Base-by-base conservation (phyloP, 2,329 filamentous ascomycete species). In the Achaetomium macrosporum region DNA sequence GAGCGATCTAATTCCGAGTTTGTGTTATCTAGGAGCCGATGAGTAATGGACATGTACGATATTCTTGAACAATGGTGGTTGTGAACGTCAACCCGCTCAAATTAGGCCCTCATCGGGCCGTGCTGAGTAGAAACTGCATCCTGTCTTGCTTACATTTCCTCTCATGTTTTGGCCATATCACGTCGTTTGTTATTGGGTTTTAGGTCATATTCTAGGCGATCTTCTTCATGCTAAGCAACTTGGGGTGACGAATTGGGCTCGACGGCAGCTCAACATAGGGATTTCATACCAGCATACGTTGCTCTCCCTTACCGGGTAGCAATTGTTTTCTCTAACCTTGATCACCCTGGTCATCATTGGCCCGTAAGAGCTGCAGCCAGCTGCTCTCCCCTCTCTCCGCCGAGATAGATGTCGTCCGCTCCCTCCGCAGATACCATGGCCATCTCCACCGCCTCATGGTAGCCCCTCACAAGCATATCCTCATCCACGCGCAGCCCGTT, bases 401-500 rank as follows among this genome's bases (percentile, higher is more conserved):
- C 82, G 1, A 85, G 64, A 63, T 83, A 85, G 40, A 82, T 67
- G 58, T 79, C 80, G 25, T 82, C 83, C 17, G 78, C 69, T 11
- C 72, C 73, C 15, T 76, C 74, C 1, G 77, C 74, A 15, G 81
- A 78, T 55, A 81, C 75, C 47, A 84, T 76, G 15, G 82, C 84
- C 65, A 92, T 74, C 63, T 95, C 88, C 2, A 95, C 75, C 30
- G 88, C 88, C 57, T 87, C 87, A 49, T 87, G 82, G 66, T 97
- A 99, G 0, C 87, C 90, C 63, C 77, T 83, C 62, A 83, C 85
- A 19, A 97, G 87, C 67, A 84, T 91, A 41, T 93, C 89, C 71
- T 97, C 92, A 62, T 97, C 93, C 29, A 99, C 90, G 54, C 84
- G 82, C 41, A 93, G 73, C 0, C 89, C 88, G 42, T 86, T 83